Percentiles rank a stretch among this genome's conserved stretches.
These are phyloP conservation scores for Neurospora terricola DNA, from an alignment of 495 filamentous ascomycete species.

Conservation along the genomic window DNA sequence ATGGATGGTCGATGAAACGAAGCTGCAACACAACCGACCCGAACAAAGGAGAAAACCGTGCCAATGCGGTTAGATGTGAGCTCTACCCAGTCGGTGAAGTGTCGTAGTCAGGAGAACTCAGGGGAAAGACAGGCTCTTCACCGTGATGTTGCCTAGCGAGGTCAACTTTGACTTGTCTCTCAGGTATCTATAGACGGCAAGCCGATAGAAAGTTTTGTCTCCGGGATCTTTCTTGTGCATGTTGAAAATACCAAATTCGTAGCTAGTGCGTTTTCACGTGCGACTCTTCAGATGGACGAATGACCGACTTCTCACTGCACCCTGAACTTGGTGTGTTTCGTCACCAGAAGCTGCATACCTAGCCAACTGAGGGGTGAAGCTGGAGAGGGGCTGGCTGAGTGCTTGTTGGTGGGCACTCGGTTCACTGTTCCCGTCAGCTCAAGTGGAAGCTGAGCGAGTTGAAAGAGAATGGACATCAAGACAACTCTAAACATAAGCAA, in stretches of 20 bases:
- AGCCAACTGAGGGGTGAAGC: not conserved
- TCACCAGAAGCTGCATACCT: not conserved
- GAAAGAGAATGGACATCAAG: not conserved
- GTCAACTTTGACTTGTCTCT: not conserved
- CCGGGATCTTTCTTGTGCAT: not conserved
- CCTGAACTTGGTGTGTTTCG: not conserved
- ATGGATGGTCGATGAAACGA: slow-evolving; percentile 20
- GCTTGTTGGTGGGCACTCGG: not conserved
- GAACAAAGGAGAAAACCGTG: not conserved
- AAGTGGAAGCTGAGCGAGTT: not conserved
- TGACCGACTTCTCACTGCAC: not conserved
- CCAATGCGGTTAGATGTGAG: not conserved
- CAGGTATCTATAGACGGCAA: not conserved
- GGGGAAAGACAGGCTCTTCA: not conserved
- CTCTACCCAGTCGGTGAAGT: not conserved
- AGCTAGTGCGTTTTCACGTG: not conserved
- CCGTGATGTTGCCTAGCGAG: not conserved
- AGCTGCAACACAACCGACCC: slow-evolving; percentile 13
- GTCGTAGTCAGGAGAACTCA: not conserved
- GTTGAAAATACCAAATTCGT: not conserved
- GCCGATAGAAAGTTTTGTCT: not conserved
- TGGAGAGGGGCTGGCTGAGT: not conserved
- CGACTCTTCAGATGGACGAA: not conserved
- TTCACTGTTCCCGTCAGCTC: not conserved
- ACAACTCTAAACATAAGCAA: not conserved